Conservation (phyloP, 176 grass and related monocot species). For the Lolium multiflorum region DNA sequence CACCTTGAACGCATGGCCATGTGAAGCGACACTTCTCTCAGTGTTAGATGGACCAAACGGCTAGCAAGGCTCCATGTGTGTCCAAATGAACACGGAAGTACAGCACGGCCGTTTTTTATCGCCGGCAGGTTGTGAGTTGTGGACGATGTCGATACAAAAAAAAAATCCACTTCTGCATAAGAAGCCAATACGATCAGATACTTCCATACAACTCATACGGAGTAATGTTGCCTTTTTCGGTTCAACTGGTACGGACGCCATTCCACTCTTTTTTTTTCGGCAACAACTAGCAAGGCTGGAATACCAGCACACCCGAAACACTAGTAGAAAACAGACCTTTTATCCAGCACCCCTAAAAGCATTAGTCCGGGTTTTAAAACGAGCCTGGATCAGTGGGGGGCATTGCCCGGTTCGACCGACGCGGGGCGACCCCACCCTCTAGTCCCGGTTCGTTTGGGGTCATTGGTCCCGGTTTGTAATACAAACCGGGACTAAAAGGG, state of each 20-base stretch:
- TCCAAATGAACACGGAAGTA: neutral
- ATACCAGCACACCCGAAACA: slow-evolving; percentile 44
- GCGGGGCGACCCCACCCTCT: too few relatives aligned
- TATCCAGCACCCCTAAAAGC: too few relatives aligned
- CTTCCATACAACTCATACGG: neutral
- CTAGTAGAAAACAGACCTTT: too few relatives aligned
- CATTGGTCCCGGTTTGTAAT: too few relatives aligned
- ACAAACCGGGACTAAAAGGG: too few relatives aligned
- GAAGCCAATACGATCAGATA: neutral
- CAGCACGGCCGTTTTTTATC: neutral
- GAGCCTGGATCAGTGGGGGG: too few relatives aligned
- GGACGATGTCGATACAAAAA: neutral
- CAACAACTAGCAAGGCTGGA: too few relatives aligned
- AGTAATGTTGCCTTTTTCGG: neutral
- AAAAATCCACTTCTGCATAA: neutral
- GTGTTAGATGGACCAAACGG: slow-evolving; percentile 14
- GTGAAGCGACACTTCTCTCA: neutral
- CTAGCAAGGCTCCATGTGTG: neutral
- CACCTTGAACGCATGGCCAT: neutral
- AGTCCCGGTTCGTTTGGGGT: too few relatives aligned
- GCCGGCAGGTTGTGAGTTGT: neutral
- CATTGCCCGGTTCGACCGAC: too few relatives aligned
- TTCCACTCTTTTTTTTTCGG: neutral
- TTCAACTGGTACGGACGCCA: neutral
- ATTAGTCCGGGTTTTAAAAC: too few relatives aligned